Base-by-base conservation (phyloP, 164 flowering plant genomes). In the Buxus sempervirens region DNA sequence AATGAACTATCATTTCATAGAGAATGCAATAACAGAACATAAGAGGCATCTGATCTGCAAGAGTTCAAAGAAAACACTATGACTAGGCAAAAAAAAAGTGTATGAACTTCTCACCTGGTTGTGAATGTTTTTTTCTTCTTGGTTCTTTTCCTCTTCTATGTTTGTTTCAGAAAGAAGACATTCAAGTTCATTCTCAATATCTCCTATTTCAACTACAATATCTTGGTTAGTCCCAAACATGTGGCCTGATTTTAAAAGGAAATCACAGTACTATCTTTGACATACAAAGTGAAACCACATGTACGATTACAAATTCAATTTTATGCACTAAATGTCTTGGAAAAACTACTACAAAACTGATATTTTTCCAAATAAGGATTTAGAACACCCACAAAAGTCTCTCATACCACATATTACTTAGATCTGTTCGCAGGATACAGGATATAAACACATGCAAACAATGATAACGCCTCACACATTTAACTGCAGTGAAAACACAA, bases 41-140 rank as follows among this genome's bases (percentile, higher is more conserved):
- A 45, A 26, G 15, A 8, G 24, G 13, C 16, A 16, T 6, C 9
- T 27, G 60, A 9, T 10, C 42, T 38, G 4, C 15, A 32, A n/a
- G 5, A n/a, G 19, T 13, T 23, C 18, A 23, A 38, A 20, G 12
- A 19, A 53, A 49, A 64, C 22, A 57, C 41, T 28, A 22, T 23
- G 19, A 28, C 63, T 13, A 65, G 20, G 22, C 12, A 57, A 38
- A 32, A 23, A 9, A 70, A 14, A 28, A 61, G 54, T 49, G 49
- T 20, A 54, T 36, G 12, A 60, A 63, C 27, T 55, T 26, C 49
- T 61, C 42, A 88, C 97, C 91, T 86, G 77, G 49, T 80, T 80
- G 54, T 78, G 71, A 54, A 75, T 65, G 54, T 69, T 70, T 71
- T 80, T 78, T 63, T 78, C 90, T 54, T 72, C 75, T 63, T 69